A percentile compares a stretch with the other conserved stretches of the same genome.
Conservation (phyloP, 495 filamentous ascomycete species). For the Daldinia childiae region DNA sequence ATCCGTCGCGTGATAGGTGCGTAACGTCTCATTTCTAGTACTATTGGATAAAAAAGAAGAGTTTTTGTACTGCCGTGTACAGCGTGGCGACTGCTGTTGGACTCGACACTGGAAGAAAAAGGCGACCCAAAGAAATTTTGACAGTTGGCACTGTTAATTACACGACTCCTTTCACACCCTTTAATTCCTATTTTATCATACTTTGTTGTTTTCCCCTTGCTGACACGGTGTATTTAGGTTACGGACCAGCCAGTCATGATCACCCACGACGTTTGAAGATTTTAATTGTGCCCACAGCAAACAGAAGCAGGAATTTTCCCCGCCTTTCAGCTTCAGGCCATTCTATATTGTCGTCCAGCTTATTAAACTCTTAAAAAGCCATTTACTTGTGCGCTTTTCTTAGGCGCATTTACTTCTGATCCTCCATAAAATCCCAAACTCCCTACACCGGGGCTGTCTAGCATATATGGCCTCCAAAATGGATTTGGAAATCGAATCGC, state of each 20-base stretch:
- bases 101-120: slow-evolving; percentile 18
- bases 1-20: slow-evolving; percentile 3
- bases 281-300: slow-evolving; percentile 33
- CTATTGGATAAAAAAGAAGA: not conserved
- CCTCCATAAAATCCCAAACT: slow-evolving; percentile 16
- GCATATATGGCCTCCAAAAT: slow-evolving; percentile 27
- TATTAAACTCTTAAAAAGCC: not conserved
- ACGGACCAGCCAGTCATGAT: slow-evolving; percentile 34
- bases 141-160: slow-evolving; percentile 39
- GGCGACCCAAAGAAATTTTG: slow-evolving; percentile 32
- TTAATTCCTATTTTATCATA: slow-evolving; percentile 12
- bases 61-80: slow-evolving; percentile 38
- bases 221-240: slow-evolving; percentile 34
- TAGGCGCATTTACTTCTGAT: not conserved
- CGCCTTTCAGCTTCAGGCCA: slow-evolving; percentile 20
- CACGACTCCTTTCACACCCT: slow-evolving; percentile 30
- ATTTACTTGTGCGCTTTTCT: not conserved
- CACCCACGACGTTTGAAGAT: slow-evolving; percentile 31
- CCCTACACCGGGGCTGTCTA: not conserved
- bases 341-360: not conserved
- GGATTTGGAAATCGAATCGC: slow-evolving; percentile 35
- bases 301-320: slow-evolving; percentile 27
- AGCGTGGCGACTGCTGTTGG: slow-evolving; percentile 34
- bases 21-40: not conserved
- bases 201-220: slow-evolving; percentile 6